phyloP scores from a whole-genome alignment of 495 filamentous ascomycete genomes.

The Niebla homalea region DNA sequence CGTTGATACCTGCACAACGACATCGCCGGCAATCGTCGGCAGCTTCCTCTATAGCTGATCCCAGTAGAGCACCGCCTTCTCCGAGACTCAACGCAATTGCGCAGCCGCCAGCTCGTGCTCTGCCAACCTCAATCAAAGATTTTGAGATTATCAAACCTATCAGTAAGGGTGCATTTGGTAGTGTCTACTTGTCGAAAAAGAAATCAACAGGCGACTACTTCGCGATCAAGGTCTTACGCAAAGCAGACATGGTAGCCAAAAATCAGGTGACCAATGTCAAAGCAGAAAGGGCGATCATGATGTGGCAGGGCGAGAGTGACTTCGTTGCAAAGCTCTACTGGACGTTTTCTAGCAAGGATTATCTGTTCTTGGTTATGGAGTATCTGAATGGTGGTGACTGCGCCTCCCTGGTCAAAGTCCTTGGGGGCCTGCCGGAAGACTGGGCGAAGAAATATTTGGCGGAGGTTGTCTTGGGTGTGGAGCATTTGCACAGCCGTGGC shows the following conservation, averaged over 20 bases:
- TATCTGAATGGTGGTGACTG: slow-evolving; percentile 97
- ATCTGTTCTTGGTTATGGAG: slow-evolving; percentile 97
- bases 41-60: slow-evolving; percentile 58
- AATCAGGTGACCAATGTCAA: slow-evolving; percentile 99
- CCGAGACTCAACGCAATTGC: slow-evolving; percentile 58
- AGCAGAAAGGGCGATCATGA: slow-evolving; percentile 99
- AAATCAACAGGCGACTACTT: slow-evolving; percentile 97
- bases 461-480: slow-evolving; percentile 87
- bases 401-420: slow-evolving; percentile 85
- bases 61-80: slow-evolving; percentile 57
- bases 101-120: slow-evolving; percentile 66
- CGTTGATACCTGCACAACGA: slow-evolving; percentile 36
- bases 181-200: slow-evolving; percentile 95
- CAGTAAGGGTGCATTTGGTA: slow-evolving; percentile 96
- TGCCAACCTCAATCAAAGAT: slow-evolving; percentile 92
- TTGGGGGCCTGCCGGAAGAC: slow-evolving; percentile 83
- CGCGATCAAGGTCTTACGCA: slow-evolving; percentile 96
- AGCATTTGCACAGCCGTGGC: slow-evolving; percentile 84
- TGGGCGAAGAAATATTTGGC: slow-evolving; percentile 96
- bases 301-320: slow-evolving; percentile 99
- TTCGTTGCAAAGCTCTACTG: slow-evolving; percentile 98
- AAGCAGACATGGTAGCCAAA: slow-evolving; percentile 98
- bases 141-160: slow-evolving; percentile 99
- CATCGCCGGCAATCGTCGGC: slow-evolving; percentile 90
- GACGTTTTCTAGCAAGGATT: slow-evolving; percentile 99